phyloP scores from a whole-genome alignment of 495 filamentous ascomycete species.

The Neurospora sp. region DNA sequence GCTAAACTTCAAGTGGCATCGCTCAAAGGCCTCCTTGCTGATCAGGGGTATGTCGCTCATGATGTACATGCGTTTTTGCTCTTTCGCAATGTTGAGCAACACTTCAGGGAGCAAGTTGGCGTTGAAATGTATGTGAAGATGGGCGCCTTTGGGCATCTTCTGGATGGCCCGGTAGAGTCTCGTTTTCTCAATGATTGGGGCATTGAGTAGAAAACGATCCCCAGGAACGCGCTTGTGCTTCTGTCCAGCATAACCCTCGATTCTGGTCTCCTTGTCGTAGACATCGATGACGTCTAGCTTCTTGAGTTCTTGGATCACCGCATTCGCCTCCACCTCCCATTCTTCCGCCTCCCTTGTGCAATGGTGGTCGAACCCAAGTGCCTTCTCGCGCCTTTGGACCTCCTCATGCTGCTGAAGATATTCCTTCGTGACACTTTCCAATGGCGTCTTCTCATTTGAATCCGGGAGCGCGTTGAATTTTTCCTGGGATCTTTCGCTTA shows the following conservation, averaged over 20 bases:
- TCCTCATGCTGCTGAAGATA: not conserved
- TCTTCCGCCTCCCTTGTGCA: slow-evolving; percentile 8
- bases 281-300: slow-evolving; percentile 20
- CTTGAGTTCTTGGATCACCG: slow-evolving; percentile 22
- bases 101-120: slow-evolving; percentile 39
- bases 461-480: too few species aligned
- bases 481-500: too few species aligned
- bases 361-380: slow-evolving; percentile 15
- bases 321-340: slow-evolving; percentile 20
- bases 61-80: slow-evolving; percentile 43
- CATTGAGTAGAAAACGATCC: slow-evolving; percentile 40
- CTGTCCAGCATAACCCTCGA: slow-evolving; percentile 21
- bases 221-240: slow-evolving; percentile 22
- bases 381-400: slow-evolving; percentile 7
- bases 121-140: slow-evolving; percentile 50
- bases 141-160: slow-evolving; percentile 43
- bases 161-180: slow-evolving; percentile 30
- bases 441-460: too few species aligned
- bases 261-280: slow-evolving; percentile 7
- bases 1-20: slow-evolving; percentile 41
- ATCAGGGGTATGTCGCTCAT: slow-evolving; percentile 32
- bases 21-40: slow-evolving; percentile 14
- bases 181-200: slow-evolving; percentile 36
- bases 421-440: not conserved
- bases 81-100: slow-evolving; percentile 39